Conservation (phyloP, 2,329 filamentous ascomycete genomes). For the Orbilia quercus region DNA sequence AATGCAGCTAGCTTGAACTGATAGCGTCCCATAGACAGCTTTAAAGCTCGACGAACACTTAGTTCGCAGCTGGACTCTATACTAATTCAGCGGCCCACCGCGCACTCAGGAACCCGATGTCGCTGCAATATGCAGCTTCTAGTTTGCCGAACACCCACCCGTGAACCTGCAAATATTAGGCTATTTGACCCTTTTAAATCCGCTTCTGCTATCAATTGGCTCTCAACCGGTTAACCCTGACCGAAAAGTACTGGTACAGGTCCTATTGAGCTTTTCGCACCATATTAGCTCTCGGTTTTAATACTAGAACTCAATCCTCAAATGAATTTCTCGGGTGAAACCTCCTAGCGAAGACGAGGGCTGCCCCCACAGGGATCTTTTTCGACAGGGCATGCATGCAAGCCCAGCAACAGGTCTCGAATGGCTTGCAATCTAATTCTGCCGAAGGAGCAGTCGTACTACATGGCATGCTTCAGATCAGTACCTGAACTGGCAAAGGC, state of each 20-base stretch:
- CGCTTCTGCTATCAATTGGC: neutral
- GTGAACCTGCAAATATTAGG: constrained; percentile 1
- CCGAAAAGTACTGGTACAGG: neutral
- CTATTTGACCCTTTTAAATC: neutral
- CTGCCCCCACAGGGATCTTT: constrained; percentile 31
- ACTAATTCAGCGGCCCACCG: neutral
- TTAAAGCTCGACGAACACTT: too few relatives aligned
- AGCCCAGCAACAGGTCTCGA: neutral
- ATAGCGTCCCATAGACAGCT: too few relatives aligned
- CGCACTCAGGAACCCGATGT: constrained; percentile 9
- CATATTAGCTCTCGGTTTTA: too few relatives aligned
- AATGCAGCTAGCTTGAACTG: too few relatives aligned
- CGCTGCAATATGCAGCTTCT: constrained; percentile 3
- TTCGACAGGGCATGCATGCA: constrained; percentile 16
- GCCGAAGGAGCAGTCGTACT: constrained; percentile 50
- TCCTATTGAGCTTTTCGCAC: neutral
- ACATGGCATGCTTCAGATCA: constrained; percentile 49
- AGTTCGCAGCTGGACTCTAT: too few relatives aligned
- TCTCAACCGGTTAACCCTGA: neutral
- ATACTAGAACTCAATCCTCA: neutral
- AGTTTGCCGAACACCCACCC: constrained; percentile 15
- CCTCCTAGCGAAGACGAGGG: constrained; percentile 39
- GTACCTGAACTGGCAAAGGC: constrained; percentile 49
- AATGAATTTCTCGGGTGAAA: constrained; percentile 38
- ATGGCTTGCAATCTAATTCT: constrained; percentile 44